These are phyloP conservation scores for Geotrichum europaeum DNA, from an alignment of 1,139 yeast species.

Conservation along the genomic window DNA sequence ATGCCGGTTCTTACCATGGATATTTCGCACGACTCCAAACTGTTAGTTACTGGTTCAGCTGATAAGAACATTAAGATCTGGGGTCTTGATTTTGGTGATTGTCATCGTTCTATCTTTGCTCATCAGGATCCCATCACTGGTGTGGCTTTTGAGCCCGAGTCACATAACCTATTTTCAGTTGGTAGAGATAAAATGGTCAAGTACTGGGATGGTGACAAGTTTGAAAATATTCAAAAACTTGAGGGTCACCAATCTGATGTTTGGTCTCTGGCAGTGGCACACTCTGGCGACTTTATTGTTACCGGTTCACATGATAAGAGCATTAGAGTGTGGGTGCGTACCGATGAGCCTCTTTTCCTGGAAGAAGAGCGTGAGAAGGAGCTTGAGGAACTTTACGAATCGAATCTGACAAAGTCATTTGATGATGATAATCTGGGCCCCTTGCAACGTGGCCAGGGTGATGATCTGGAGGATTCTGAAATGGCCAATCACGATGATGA, in stretches of 20 bases:
- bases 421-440: conserved; percentile 45
- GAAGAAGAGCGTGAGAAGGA: conserved; percentile 97
- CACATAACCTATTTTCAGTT: conserved; percentile 84
- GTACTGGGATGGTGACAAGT: conserved; percentile 98
- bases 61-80: conserved; percentile 95
- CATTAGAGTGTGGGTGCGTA: conserved; percentile 83
- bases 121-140: conserved; percentile 94
- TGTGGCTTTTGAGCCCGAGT: conserved; percentile 73
- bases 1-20: conserved; percentile 80
- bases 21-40: conserved; percentile 79
- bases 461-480: conserved; percentile 26
- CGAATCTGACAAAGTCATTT: conserved; percentile 60
- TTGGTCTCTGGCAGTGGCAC: conserved; percentile 79
- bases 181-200: conserved; percentile 86
- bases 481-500: conserved; percentile 39
- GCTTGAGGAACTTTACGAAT: conserved; percentile 84
- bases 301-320: conserved; percentile 95
- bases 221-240: conserved; percentile 84
- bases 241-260: conserved; percentile 87
- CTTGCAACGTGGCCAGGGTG: conserved; percentile 15
- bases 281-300: conserved; percentile 65
- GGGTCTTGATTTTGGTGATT: conserved; percentile 99
- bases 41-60: conserved; percentile 88
- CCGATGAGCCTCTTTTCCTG: conserved; percentile 87
- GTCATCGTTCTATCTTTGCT: conserved; percentile 93